Evolutionary conservation across 2,329 filamentous ascomycete genomes (phyloP).

Genomic region (Fusarium nematophilum): DNA sequence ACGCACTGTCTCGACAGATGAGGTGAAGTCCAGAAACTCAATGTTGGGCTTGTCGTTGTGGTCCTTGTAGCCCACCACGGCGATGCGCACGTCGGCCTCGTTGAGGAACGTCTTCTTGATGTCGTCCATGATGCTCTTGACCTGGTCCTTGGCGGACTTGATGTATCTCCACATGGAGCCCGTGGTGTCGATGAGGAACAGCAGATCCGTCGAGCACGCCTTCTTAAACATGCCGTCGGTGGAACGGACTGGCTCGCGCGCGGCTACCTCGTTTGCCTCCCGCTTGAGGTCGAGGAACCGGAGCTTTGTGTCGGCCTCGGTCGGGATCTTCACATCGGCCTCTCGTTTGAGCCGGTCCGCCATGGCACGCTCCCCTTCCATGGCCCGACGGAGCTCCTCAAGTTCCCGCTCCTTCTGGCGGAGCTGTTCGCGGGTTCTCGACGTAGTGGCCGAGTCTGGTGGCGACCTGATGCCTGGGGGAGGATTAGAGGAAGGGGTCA

Average conservation of each 20-base stretch:
- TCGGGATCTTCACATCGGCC: conserved; percentile 4
- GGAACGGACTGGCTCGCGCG: conserved; percentile 5
- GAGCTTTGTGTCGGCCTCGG: conserved; percentile 19
- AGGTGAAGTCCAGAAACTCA: conserved; percentile 24
- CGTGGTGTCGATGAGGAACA: conserved; percentile 54
- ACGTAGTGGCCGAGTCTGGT: conserved; percentile 4
- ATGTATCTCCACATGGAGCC: conserved; percentile 49
- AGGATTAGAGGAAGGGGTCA: background rate
- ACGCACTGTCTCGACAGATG: background rate
- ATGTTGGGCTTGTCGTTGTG: conserved; percentile 37
- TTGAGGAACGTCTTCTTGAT: conserved; percentile 47
- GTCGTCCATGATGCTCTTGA: conserved; percentile 48
- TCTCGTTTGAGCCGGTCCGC: conserved; percentile 14
- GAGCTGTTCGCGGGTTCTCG: conserved; percentile 16
- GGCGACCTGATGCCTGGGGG: conserved; percentile 3
- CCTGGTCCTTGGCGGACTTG: conserved; percentile 48
- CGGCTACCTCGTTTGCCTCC: conserved; percentile 15
- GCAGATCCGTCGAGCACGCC: conserved; percentile 49
- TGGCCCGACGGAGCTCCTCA: conserved; percentile 16
- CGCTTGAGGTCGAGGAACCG: conserved; percentile 23
- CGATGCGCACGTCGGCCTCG: conserved; percentile 49
- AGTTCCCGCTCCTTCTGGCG: conserved; percentile 21
- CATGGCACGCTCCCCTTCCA: conserved; percentile 13
- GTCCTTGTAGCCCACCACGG: conserved; percentile 52
- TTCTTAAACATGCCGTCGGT: conserved; percentile 46